Percentiles rank a stretch among this genome's conserved stretches.
Evolutionary conservation across 23 red algal species (phyloP).

Genomic region (Gracilaria domingensis): DNA sequence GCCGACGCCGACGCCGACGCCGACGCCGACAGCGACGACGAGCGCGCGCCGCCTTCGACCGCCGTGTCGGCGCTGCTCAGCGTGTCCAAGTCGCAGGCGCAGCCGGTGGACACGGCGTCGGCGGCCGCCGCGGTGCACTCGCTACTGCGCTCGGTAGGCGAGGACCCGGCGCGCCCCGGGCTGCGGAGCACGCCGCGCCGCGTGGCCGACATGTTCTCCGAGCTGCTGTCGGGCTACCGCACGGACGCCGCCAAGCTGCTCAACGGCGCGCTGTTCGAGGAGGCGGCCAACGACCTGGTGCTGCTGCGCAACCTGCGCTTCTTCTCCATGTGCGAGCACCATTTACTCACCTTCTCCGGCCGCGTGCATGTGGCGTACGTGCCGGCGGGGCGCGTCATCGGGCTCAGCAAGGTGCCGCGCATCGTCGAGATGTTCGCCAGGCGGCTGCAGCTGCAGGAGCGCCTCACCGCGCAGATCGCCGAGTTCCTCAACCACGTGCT

Average conservation of each 20-base stretch:
- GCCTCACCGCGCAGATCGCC: constrained; percentile 90
- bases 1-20: too few species aligned
- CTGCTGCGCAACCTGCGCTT: constrained; percentile 80
- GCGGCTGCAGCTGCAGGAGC: constrained; percentile 93
- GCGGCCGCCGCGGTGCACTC: not conserved
- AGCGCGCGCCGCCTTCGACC: not conserved
- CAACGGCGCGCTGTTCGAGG: constrained; percentile 80
- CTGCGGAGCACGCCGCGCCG: not conserved
- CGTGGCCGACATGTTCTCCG: constrained; percentile 3
- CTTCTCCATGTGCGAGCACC: constrained; percentile 98
- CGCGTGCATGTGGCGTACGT: constrained; percentile 85
- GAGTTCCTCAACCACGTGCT: constrained; percentile 64
- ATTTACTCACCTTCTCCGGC: constrained; percentile 93
- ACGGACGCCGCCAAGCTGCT: not conserved
- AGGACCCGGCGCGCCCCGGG: not conserved
- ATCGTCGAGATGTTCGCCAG: constrained; percentile 77
- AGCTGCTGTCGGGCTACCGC: not conserved
- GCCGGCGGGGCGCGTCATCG: constrained; percentile 76
- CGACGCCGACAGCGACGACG: not conserved
- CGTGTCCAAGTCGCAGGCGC: not conserved
- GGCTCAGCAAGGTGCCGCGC: constrained; percentile 90
- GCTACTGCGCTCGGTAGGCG: not conserved
- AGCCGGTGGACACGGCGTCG: not conserved
- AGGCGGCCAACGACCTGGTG: constrained; percentile 76
- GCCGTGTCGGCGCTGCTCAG: not conserved